Evolutionary conservation across 129 eudicot genomes (phyloP).

Genomic region (Helichrysum umbraculigerum): DNA sequence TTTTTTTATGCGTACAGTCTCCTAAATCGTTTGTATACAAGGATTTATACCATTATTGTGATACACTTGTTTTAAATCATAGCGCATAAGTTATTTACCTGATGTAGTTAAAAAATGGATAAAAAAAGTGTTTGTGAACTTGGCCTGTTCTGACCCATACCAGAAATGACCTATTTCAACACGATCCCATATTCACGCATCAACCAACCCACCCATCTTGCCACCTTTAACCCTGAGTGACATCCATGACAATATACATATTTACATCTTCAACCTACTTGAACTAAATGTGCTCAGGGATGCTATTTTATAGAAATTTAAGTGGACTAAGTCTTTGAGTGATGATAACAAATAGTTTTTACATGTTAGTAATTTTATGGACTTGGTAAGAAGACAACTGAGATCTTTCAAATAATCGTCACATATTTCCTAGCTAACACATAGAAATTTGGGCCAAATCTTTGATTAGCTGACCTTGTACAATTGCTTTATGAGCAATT

Average conservation of each 20-base stretch:
- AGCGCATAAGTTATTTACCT: background rate
- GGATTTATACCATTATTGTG: background rate
- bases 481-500: constrained; percentile 11
- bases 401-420: background rate
- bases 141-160: background rate
- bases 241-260: background rate
- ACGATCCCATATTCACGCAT: background rate
- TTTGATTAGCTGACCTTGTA: constrained; percentile 18
- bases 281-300: background rate
- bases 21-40: background rate
- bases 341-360: background rate
- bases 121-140: background rate
- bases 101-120: background rate
- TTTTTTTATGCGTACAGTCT: too few relatives aligned
- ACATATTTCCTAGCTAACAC: background rate
- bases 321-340: background rate
- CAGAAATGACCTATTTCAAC: background rate
- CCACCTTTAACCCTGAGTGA: background rate
- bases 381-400: background rate
- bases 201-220: background rate
- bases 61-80: background rate
- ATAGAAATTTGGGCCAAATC: constrained; percentile 2
- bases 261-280: background rate
- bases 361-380: background rate
- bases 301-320: background rate